Evolutionary conservation across 2,329 filamentous ascomycete species (phyloP), one percentile per base, ranked within the genome.

Genomic region (Xylariaceae sp.): DNA sequence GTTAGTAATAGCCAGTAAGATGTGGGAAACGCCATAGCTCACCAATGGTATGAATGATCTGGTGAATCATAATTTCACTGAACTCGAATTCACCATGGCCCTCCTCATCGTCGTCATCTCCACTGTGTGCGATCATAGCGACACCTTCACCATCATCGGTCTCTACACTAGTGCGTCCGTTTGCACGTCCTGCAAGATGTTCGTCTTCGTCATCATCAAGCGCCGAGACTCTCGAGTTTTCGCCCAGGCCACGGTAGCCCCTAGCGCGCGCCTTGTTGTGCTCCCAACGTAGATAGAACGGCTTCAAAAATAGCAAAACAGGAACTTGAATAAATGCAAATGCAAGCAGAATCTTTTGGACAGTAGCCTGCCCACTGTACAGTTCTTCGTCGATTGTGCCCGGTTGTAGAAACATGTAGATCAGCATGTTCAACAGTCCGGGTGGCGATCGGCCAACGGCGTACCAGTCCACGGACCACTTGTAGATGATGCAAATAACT

Each of bases 1-100:
- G 51, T 58, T 26, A 29, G 30, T 15, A 55, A n/a, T 2, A 20
- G 43, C 13, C 7, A 9, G 3, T 27, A 5, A 15, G 8, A 24
- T 23, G 6, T 29, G 4, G 6, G 3, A 40, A 35, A 18, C 13
- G 23, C 2, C 3, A 21, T 16, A 63, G 75, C 87, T 75, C 85
- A 93, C 90, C 92, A 68, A 97, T 97, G 15, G 93, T 97, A 78
- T 97, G 95, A 69, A 99, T 99, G 71, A 97, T 85, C 74, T 99
- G 94, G 76, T 99, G 94, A 69, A 99, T 99, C 92, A 99, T 97
- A 60, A 92, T 84, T 73, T 99, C 94, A 55, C 88, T 85, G 72
- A 99, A 99, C 66, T 99, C 94, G 72, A 99, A 99, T 70, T 99
- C 94, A 67, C 94, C 92, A 64, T 97, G 91, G 64, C 92, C 92